Conservation (phyloP, 371 early-diverging fungal species). For the Lichtheimia ornata region DNA sequence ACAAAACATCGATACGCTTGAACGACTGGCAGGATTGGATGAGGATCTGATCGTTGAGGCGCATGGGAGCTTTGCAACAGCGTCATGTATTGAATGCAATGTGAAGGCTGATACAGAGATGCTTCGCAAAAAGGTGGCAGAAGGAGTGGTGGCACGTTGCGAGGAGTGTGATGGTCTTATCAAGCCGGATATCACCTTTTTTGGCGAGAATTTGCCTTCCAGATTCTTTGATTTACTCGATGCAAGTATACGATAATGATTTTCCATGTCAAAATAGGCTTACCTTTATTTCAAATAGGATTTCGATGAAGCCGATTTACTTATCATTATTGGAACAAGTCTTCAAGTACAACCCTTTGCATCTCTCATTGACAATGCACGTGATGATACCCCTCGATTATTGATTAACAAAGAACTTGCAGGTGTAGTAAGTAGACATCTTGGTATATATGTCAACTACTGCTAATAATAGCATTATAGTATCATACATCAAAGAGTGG, state of each 20-base stretch:
- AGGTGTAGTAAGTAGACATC: conserved; percentile 52
- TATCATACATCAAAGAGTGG: conserved; percentile 48
- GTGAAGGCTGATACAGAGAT: conserved; percentile 32
- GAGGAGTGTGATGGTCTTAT: conserved; percentile 67
- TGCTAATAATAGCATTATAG: conserved; percentile 1
- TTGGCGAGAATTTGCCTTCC: conserved; percentile 87
- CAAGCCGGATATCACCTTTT: conserved; percentile 95
- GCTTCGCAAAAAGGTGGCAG: conserved; percentile 47
- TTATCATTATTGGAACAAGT: conserved; percentile 93
- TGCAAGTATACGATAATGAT: conserved; percentile 29
- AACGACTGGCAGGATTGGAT: conserved; percentile 79
- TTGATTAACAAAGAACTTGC: conserved; percentile 87
- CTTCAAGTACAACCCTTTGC: conserved; percentile 90
- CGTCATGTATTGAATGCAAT: conserved; percentile 73
- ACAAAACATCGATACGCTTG: conserved; percentile 96
- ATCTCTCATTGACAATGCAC: conserved; percentile 69
- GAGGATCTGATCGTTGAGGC: conserved; percentile 85
- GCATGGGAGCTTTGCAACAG: conserved; percentile 89
- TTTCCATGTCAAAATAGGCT: not conserved
- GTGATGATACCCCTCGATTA: conserved; percentile 71
- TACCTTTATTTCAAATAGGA: conserved; percentile 41
- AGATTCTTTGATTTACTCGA: conserved; percentile 65
- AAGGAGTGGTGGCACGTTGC: conserved; percentile 72
- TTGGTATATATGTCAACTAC: too few relatives aligned
- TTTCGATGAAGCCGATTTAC: conserved; percentile 74